Percentiles rank a stretch among this genome's conserved stretches.
phyloP scores from a whole-genome alignment of 2,329 filamentous ascomycete genomes.

The Xylaria hypoxylon region DNA sequence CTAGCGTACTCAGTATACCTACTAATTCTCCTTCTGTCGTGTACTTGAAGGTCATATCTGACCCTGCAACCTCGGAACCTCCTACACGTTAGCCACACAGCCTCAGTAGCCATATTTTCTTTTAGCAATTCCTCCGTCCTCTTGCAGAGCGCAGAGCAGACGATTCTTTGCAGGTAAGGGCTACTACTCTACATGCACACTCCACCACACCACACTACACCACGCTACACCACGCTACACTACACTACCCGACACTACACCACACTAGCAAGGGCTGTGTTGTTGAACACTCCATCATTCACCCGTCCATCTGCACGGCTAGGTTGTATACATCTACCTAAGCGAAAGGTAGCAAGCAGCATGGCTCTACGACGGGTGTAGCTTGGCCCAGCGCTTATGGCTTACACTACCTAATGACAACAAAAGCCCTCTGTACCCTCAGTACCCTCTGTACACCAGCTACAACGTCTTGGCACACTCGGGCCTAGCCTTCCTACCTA shows the following conservation, averaged over 20 bases:
- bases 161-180: slow-evolving; percentile 21
- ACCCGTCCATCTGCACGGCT: slow-evolving; percentile 20
- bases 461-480: slow-evolving; percentile 32
- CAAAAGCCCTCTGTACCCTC: not conserved
- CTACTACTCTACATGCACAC: not conserved
- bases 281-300: slow-evolving; percentile 6
- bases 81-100: slow-evolving; percentile 35
- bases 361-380: not conserved
- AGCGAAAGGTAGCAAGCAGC: slow-evolving; percentile 13
- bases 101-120: slow-evolving; percentile 32
- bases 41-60: slow-evolving; percentile 23
- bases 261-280: slow-evolving; percentile 19
- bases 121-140: slow-evolving; percentile 36
- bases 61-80: slow-evolving; percentile 31
- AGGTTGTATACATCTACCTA: slow-evolving; percentile 1
- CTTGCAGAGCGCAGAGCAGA: slow-evolving; percentile 27
- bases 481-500: slow-evolving; percentile 30
- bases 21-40: not conserved
- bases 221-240: too few relatives aligned
- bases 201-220: too few relatives aligned
- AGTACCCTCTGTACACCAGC: slow-evolving; percentile 3
- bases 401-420: slow-evolving; percentile 19
- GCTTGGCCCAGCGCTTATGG: slow-evolving; percentile 20
- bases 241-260: too few relatives aligned
- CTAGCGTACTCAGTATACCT: too few relatives aligned